Evolutionary conservation across 306 rosid species (phyloP).

Genomic region (Abrus precatorius): DNA sequence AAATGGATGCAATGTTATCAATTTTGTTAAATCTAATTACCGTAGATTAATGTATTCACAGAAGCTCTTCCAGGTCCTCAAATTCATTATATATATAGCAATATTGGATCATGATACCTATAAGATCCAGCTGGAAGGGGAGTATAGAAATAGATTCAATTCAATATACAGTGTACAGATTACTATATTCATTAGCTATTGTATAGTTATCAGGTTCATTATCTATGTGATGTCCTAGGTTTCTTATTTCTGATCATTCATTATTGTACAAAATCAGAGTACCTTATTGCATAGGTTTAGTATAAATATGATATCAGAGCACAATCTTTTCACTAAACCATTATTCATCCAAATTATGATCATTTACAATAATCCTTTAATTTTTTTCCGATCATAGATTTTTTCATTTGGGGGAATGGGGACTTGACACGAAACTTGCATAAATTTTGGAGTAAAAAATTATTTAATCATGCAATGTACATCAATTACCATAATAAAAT

Average conservation of each 20-base stretch:
- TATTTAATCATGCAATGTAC: conserved; percentile 5
- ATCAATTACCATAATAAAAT: conserved; percentile 27
- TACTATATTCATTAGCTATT: background rate
- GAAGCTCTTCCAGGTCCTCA: background rate
- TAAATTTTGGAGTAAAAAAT: conserved; percentile 4
- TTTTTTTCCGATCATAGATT: background rate
- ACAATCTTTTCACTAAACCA: background rate
- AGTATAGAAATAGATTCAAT: background rate
- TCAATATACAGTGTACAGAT: background rate
- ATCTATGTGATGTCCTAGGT: background rate
- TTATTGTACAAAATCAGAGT: too few relatives aligned
- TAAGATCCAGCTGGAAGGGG: background rate
- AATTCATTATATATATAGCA: background rate
- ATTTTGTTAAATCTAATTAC: too few relatives aligned
- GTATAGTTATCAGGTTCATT: background rate
- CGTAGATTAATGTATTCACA: background rate
- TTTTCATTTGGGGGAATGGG: background rate
- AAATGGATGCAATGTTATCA: background rate
- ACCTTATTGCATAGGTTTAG: too few relatives aligned
- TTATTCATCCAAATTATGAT: background rate
- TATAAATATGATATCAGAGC: background rate
- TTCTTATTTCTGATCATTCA: too few relatives aligned
- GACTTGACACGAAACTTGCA: conserved; percentile 15
- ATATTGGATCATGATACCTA: background rate
- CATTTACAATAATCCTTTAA: background rate